These are phyloP conservation scores for Neurospora sp. DNA, from an alignment of 495 filamentous ascomycete species.

Conservation along the genomic window DNA sequence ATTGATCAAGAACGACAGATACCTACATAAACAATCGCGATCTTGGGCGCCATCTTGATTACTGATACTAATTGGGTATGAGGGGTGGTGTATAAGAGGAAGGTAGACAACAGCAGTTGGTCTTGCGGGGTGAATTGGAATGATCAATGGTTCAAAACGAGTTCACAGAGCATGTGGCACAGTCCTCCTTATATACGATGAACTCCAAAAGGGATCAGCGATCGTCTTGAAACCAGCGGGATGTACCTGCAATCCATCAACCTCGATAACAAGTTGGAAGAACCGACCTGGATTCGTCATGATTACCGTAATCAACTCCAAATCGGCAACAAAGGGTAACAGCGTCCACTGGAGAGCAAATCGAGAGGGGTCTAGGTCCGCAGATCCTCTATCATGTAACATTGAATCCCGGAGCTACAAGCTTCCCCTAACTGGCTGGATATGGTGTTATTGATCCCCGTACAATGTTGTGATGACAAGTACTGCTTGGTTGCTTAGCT, in stretches of 20 bases:
- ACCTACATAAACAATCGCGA: slow-evolving; percentile 84
- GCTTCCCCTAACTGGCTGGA: not conserved
- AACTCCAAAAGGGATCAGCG: not conserved
- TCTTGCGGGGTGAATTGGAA: not conserved
- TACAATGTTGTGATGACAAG: not conserved
- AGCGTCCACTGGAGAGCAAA: not conserved
- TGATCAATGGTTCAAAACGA: not conserved
- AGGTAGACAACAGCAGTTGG: not conserved
- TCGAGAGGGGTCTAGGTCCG: not conserved
- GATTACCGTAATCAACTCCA: not conserved
- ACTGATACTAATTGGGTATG: slow-evolving; percentile 10
- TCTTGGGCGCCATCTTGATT: slow-evolving; percentile 78
- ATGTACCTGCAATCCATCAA: not conserved
- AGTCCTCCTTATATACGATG: not conserved
- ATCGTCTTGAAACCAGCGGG: not conserved
- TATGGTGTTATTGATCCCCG: not conserved
- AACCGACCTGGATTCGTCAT: not conserved
- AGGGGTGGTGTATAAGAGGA: not conserved
- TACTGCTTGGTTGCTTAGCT: not conserved
- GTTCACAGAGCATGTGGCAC: not conserved
- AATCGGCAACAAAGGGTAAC: not conserved
- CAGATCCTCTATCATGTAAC: not conserved
- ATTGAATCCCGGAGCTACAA: not conserved
- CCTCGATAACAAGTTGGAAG: not conserved
- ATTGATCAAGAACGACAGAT: not conserved